Percentiles rank a stretch among this genome's conserved stretches.
Evolutionary conservation across 257 asterid species (phyloP).

Genomic region (Rehmannia glutinosa): DNA sequence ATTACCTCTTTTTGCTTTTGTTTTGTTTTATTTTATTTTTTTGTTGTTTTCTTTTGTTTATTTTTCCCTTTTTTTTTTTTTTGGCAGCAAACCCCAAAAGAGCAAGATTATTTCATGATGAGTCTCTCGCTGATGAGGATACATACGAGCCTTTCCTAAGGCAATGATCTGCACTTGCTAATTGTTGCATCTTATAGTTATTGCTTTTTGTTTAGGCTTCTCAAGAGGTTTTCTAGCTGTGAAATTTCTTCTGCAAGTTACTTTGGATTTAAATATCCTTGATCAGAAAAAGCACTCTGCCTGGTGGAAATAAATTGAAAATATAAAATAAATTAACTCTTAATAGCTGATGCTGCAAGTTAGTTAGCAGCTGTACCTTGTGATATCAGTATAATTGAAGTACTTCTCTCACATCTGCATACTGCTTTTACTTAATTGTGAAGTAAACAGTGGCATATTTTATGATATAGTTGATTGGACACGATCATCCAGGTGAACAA

Average conservation of each 20-base stretch:
- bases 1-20: conserved; percentile 11
- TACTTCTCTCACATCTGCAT: neutral
- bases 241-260: neutral
- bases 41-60: conserved; percentile 46
- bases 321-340: neutral
- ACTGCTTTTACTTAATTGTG: neutral
- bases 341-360: conserved; percentile 7
- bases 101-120: conserved; percentile 78
- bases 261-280: neutral
- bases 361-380: neutral
- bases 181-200: neutral
- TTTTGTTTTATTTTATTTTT: no score
- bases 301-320: neutral
- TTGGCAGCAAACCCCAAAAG: conserved; percentile 78
- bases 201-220: conserved; percentile 4
- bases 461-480: no score
- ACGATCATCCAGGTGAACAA: no score
- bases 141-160: conserved; percentile 85
- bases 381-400: neutral
- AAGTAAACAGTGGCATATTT: neutral
- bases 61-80: conserved; percentile 44
- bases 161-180: conserved; percentile 40
- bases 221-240: neutral
- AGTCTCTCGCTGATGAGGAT: conserved; percentile 66
- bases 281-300: neutral